phyloP scores from a whole-genome alignment of 345 rosid species.

The Syzygium aqueum region DNA sequence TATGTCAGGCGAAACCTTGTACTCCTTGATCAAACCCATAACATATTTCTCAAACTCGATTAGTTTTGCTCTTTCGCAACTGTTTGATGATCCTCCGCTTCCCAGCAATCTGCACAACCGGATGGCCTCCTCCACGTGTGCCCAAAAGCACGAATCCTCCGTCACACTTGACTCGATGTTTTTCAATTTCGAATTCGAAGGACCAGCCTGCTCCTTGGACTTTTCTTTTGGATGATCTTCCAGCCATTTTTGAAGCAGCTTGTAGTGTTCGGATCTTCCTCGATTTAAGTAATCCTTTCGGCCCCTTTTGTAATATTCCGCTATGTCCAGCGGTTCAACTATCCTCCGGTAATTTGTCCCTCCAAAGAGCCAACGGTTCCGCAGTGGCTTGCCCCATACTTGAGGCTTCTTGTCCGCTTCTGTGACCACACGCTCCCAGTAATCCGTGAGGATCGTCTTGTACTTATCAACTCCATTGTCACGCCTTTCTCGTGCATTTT shows the following conservation, averaged over 20 bases:
- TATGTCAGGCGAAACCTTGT: not conserved
- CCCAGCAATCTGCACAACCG: not conserved
- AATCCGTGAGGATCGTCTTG: constrained; percentile 20
- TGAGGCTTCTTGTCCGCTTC: constrained; percentile 48
- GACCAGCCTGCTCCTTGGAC: not conserved
- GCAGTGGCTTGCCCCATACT: constrained; percentile 14
- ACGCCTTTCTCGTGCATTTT: not conserved
- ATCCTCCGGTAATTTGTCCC: constrained; percentile 55
- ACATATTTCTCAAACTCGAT: not conserved
- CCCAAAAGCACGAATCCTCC: constrained; percentile 53
- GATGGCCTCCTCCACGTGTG: not conserved
- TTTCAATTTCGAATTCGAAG: not conserved
- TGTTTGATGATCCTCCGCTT: not conserved
- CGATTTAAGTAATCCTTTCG: constrained; percentile 11
- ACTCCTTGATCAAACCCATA: not conserved
- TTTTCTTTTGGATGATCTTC: not conserved
- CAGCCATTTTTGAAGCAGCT: constrained; percentile 40
- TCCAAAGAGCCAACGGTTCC: constrained; percentile 22
- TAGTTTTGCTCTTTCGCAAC: not conserved
- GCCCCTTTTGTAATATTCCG: constrained; percentile 33
- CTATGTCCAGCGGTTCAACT: constrained; percentile 74
- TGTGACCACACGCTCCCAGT: constrained; percentile 42
- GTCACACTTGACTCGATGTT: constrained; percentile 1
- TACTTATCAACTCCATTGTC: not conserved
- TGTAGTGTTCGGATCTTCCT: constrained; percentile 42